phyloP scores from a whole-genome alignment of 169 alveolate genomes.

The Cryptosporidium baileyi region DNA sequence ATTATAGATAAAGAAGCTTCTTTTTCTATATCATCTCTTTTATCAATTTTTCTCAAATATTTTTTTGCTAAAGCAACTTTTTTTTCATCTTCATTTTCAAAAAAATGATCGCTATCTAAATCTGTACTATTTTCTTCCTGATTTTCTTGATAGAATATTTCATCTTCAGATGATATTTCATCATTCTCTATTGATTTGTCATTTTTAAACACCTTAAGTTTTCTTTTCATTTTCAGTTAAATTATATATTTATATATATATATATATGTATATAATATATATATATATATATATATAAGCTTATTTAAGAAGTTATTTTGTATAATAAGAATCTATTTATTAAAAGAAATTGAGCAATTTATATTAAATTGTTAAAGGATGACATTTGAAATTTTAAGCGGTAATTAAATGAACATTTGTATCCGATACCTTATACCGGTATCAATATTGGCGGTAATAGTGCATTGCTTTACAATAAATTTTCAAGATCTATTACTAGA shows the following conservation, averaged over 20 bases:
- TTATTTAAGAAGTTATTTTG: too few relatives aligned
- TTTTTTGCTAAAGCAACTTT: slow-evolving; percentile 39
- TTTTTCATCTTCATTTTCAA: slow-evolving; percentile 46
- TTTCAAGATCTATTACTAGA: too few relatives aligned
- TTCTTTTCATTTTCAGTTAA: background rate
- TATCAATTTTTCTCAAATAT: slow-evolving; percentile 20
- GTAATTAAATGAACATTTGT: too few relatives aligned
- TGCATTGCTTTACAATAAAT: too few relatives aligned
- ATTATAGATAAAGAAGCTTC: background rate
- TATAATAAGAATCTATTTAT: too few relatives aligned
- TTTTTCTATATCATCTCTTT: background rate
- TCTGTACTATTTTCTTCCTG: background rate
- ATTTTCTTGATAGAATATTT: background rate
- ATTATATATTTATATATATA: background rate
- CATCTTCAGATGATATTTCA: slow-evolving; percentile 67
- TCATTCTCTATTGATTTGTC: background rate
- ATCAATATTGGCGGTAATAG: too few relatives aligned
- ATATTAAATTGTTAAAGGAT: too few relatives aligned
- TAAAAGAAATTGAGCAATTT: too few relatives aligned
- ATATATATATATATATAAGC: too few relatives aligned
- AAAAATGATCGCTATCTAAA: slow-evolving; percentile 15
- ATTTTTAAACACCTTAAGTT: too few relatives aligned
- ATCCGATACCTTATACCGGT: background rate
- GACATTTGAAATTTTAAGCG: too few relatives aligned
- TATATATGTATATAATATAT: too few relatives aligned